These are phyloP conservation scores for Biscogniauxia sp. DNA, from an alignment of 2,329 filamentous ascomycete genomes.

Conservation along the genomic window DNA sequence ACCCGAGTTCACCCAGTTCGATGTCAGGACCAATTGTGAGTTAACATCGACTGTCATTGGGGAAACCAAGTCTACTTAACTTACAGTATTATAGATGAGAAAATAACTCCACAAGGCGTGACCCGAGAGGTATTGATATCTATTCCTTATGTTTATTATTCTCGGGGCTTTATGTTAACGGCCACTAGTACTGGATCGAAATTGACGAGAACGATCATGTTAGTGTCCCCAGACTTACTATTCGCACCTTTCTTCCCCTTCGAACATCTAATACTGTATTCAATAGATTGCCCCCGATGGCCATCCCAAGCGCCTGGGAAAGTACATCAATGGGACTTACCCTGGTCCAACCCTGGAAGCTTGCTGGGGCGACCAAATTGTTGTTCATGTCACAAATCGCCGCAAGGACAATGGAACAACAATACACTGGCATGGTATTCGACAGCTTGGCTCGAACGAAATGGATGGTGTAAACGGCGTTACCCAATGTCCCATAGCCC, in stretches of 20 bases:
- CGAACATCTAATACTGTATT: neutral
- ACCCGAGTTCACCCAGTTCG: conserved; percentile 15
- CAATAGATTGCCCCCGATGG: conserved; percentile 14
- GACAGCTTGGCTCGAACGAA: conserved; percentile 30
- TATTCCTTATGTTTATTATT: neutral
- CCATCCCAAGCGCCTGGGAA: conserved; percentile 11
- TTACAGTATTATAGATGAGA: conserved; percentile 8
- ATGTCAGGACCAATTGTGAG: conserved; percentile 18
- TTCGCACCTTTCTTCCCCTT: neutral
- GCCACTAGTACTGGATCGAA: conserved; percentile 15
- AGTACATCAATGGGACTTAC: conserved; percentile 25
- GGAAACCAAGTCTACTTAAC: neutral
- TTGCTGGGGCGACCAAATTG: conserved; percentile 30
- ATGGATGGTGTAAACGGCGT: conserved; percentile 34
- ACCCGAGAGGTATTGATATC: conserved; percentile 9
- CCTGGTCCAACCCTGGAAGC: conserved; percentile 29
- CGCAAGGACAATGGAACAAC: conserved; percentile 28
- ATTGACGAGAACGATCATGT: conserved; percentile 11
- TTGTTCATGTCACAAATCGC: conserved; percentile 28
- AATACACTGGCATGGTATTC: conserved; percentile 38
- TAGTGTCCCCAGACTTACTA: neutral
- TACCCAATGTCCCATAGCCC: conserved; percentile 54
- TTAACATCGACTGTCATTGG: neutral
- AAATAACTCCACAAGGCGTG: conserved; percentile 4
- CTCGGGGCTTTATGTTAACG: neutral